phyloP scores from a whole-genome alignment of 83 land plant genomes.

The Larix sibirica region DNA sequence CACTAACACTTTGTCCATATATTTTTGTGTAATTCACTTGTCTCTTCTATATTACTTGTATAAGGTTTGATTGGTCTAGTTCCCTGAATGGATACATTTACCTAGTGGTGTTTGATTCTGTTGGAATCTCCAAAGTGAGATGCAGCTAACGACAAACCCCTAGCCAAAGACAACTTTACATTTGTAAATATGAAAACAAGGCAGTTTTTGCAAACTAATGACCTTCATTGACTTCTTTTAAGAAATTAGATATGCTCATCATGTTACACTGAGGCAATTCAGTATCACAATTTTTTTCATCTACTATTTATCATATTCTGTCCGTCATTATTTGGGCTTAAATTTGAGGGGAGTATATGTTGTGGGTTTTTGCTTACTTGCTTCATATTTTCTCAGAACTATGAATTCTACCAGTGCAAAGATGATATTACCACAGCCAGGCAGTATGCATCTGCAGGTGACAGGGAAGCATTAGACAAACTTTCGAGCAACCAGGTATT shows the following conservation, averaged over 20 bases:
- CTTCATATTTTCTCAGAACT: constrained; percentile 39
- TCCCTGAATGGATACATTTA: neutral
- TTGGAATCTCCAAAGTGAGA: neutral
- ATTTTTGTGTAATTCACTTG: too few species aligned
- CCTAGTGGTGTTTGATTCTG: neutral
- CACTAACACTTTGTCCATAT: too few species aligned
- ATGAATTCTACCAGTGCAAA: constrained; percentile 51
- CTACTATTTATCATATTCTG: neutral
- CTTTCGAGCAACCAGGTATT: constrained; percentile 64
- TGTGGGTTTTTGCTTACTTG: neutral
- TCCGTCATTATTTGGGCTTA: neutral
- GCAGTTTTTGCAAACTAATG: neutral
- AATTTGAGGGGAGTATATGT: neutral
- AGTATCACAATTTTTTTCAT: neutral
- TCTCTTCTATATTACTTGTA: too few species aligned
- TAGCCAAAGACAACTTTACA: neutral
- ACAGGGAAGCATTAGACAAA: constrained; percentile 42
- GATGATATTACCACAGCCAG: constrained; percentile 40
- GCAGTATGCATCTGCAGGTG: constrained; percentile 29
- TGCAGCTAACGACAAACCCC: neutral
- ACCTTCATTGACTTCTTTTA: neutral
- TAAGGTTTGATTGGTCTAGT: too few species aligned
- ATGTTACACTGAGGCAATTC: neutral
- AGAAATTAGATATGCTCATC: neutral
- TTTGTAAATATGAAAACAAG: neutral